phyloP scores from a whole-genome alignment of 306 rosid species.

The Sindora glabra region DNA sequence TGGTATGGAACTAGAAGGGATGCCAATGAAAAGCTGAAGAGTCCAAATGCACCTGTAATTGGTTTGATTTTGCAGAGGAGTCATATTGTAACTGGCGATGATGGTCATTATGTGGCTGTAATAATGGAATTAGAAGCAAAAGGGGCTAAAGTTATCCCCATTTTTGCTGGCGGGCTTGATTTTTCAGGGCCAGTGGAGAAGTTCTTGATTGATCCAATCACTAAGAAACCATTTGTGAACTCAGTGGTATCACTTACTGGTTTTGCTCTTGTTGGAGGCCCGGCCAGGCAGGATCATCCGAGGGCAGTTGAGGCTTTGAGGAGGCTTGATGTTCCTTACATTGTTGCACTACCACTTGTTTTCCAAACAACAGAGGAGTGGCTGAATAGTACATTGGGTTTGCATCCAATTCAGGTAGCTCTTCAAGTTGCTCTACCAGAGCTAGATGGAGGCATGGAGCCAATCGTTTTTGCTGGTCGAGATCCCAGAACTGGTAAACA shows the following conservation, averaged over 20 bases:
- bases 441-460: slow-evolving; percentile 99
- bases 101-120: slow-evolving; percentile 93
- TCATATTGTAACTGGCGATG: slow-evolving; percentile 98
- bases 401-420: slow-evolving; percentile 98
- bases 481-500: slow-evolving; percentile 85
- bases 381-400: slow-evolving; percentile 87
- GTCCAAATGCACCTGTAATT: slow-evolving; percentile 46
- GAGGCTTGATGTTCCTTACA: slow-evolving; percentile 87
- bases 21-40: slow-evolving; percentile 75
- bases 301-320: slow-evolving; percentile 82
- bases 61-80: slow-evolving; percentile 92
- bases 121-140: slow-evolving; percentile 92
- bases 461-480: slow-evolving; percentile 88
- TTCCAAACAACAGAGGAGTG: slow-evolving; percentile 98
- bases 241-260: slow-evolving; percentile 87
- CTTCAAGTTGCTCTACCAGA: slow-evolving; percentile 98
- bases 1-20: slow-evolving; percentile 95
- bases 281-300: slow-evolving; percentile 98
- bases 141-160: slow-evolving; percentile 93
- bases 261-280: slow-evolving; percentile 97
- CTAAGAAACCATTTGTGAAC: slow-evolving; percentile 71
- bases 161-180: slow-evolving; percentile 92
- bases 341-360: slow-evolving; percentile 95
- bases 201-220: slow-evolving; percentile 68
- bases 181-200: slow-evolving; percentile 94